Conservation (phyloP, 352 stramenopile species). For the Globisporangium takayamanum region DNA sequence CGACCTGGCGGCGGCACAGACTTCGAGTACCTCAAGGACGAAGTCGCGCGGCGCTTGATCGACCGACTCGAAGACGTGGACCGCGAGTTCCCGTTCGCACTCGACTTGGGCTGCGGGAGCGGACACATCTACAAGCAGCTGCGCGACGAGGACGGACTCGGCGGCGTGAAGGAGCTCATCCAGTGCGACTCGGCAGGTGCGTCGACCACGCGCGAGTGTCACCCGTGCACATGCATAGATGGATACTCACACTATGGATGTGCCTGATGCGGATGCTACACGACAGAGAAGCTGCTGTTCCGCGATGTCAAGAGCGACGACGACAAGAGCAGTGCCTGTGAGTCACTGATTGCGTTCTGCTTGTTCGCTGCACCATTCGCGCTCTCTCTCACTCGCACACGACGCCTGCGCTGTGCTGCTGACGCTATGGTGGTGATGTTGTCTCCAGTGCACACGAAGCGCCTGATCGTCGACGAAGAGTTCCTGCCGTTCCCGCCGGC, state of each 20-base stretch:
- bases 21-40: slow-evolving; percentile 85
- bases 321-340: slow-evolving; percentile 2
- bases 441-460: slow-evolving; percentile 54
- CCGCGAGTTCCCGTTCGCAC: slow-evolving; percentile 68
- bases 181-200: slow-evolving; percentile 70
- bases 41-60: slow-evolving; percentile 76
- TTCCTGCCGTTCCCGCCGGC: slow-evolving; percentile 92
- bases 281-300: slow-evolving; percentile 57
- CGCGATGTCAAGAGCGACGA: slow-evolving; percentile 27
- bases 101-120: slow-evolving; percentile 75
- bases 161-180: slow-evolving; percentile 67
- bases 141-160: slow-evolving; percentile 58
- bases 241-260: not conserved
- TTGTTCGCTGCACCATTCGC: not conserved
- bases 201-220: not conserved
- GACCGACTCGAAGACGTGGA: slow-evolving; percentile 84
- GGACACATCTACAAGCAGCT: slow-evolving; percentile 83
- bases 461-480: slow-evolving; percentile 88
- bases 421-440: too few relatives aligned
- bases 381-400: not conserved
- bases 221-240: not conserved
- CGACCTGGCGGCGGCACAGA: slow-evolving; percentile 55
- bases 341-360: not conserved
- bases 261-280: not conserved
- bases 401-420: too few relatives aligned